Conservation (phyloP, 106 monocot genomes). For the Ottelia alismoides region DNA sequence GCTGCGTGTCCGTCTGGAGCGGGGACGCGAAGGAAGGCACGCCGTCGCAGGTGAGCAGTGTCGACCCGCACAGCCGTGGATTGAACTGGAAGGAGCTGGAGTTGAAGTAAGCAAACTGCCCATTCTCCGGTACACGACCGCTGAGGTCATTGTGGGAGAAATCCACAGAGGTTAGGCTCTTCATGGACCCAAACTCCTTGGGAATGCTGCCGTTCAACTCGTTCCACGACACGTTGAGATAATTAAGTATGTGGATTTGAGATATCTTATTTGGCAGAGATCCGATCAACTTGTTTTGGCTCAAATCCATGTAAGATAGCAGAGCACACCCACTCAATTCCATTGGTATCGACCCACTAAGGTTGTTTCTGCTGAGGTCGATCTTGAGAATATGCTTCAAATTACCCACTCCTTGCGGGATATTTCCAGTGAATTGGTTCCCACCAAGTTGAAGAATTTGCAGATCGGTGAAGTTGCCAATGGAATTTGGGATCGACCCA, state of each 20-base stretch:
- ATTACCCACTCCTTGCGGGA: constrained; percentile 25
- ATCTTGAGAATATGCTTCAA: constrained; percentile 31
- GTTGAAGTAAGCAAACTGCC: constrained; percentile 50
- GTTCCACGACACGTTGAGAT: constrained; percentile 57
- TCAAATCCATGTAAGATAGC: constrained; percentile 42
- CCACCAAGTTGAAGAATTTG: constrained; percentile 36
- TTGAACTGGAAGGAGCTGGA: constrained; percentile 33
- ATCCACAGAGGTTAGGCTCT: constrained; percentile 42
- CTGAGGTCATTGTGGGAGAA: constrained; percentile 51
- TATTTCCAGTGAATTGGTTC: constrained; percentile 34
- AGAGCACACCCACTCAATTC: constrained; percentile 31
- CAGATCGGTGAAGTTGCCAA: constrained; percentile 34
- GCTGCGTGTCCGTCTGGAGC: neutral
- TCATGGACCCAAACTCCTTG: constrained; percentile 38
- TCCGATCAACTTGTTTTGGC: constrained; percentile 28
- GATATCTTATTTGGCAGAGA: constrained; percentile 22
- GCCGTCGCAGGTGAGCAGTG: constrained; percentile 31
- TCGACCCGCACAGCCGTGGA: constrained; percentile 20
- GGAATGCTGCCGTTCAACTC: constrained; percentile 35
- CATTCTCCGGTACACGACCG: constrained; percentile 28
- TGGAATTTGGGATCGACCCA: constrained; percentile 29
- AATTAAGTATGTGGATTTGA: constrained; percentile 33
- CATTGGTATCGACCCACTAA: constrained; percentile 28
- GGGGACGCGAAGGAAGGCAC: no score
- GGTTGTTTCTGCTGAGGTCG: constrained; percentile 45